Evolutionary conservation across 305 asterid species (phyloP).

Genomic region (Solanum aculeatissimum): DNA sequence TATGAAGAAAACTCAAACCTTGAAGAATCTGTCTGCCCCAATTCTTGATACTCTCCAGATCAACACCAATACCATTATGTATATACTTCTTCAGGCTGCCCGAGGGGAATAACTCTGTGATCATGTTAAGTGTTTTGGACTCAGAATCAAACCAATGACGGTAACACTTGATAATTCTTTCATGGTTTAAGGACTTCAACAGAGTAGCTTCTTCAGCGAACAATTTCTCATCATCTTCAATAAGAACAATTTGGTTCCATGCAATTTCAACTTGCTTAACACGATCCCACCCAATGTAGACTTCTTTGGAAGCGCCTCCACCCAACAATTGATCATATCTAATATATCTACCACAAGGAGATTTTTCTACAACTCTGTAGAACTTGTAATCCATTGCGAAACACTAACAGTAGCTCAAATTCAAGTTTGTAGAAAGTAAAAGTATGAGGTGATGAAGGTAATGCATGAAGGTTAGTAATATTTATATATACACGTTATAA

Average conservation of each 20-base stretch:
- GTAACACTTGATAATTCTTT: not conserved
- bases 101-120: not conserved
- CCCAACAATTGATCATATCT: not conserved
- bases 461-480: not conserved
- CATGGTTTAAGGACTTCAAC: not conserved
- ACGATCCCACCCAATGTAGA: not conserved
- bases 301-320: not conserved
- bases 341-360: not conserved
- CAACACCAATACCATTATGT: not conserved
- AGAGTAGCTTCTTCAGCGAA: not conserved
- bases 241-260: not conserved
- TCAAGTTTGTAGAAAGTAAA: not conserved
- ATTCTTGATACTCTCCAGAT: not conserved
- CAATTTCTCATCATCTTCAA: not conserved
- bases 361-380: not conserved
- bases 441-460: not conserved
- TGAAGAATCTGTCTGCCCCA: not conserved
- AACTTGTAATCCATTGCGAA: not conserved
- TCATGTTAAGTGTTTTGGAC: not conserved
- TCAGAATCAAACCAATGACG: not conserved
- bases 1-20: not conserved
- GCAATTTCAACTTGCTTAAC: not conserved
- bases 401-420: not conserved
- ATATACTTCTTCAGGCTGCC: not conserved
- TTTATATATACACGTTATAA: not conserved